Conservation (phyloP, 495 filamentous ascomycete species). For the Bacidia gigantensis region DNA sequence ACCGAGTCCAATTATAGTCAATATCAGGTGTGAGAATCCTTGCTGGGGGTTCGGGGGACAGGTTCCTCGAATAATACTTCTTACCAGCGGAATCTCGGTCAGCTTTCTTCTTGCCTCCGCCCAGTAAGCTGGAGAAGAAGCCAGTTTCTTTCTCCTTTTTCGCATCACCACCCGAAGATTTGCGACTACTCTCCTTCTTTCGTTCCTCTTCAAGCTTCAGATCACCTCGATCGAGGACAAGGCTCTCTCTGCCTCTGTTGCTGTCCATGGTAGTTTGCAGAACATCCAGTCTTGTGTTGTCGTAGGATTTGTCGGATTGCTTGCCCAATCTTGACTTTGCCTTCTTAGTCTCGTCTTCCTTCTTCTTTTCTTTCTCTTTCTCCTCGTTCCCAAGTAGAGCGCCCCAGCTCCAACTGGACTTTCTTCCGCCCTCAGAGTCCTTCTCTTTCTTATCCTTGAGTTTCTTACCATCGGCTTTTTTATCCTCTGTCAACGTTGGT, state of each 20-base stretch:
- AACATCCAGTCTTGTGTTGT: slow-evolving; percentile 67
- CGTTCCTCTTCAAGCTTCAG: slow-evolving; percentile 65
- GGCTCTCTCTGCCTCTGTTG: slow-evolving; percentile 62
- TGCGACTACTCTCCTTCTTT: slow-evolving; percentile 65
- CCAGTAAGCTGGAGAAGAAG: slow-evolving; percentile 81
- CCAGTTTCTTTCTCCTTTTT: slow-evolving; percentile 82
- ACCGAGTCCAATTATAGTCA: slow-evolving; percentile 91
- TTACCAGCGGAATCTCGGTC: slow-evolving; percentile 29
- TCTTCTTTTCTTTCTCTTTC: slow-evolving; percentile 56
- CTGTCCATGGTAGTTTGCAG: slow-evolving; percentile 68
- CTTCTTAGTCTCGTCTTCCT: slow-evolving; percentile 47
- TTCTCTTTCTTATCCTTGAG: slow-evolving; percentile 49
- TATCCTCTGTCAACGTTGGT: slow-evolving; percentile 59
- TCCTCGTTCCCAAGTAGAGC: slow-evolving; percentile 48
- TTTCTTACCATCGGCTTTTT: slow-evolving; percentile 49
- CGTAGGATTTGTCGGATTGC: slow-evolving; percentile 38
- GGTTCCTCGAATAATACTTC: slow-evolving; percentile 59
- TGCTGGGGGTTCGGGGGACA: slow-evolving; percentile 68
- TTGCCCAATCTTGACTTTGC: slow-evolving; percentile 49
- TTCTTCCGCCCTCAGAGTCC: slow-evolving; percentile 40
- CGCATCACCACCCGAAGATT: slow-evolving; percentile 48
- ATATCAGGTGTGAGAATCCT: slow-evolving; percentile 65
- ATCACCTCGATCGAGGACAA: slow-evolving; percentile 70
- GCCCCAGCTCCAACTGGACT: slow-evolving; percentile 76
- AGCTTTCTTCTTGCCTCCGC: slow-evolving; percentile 62